Evolutionary conservation across 305 asterid genomes (phyloP).

Genomic region (Salvia sclarea): DNA sequence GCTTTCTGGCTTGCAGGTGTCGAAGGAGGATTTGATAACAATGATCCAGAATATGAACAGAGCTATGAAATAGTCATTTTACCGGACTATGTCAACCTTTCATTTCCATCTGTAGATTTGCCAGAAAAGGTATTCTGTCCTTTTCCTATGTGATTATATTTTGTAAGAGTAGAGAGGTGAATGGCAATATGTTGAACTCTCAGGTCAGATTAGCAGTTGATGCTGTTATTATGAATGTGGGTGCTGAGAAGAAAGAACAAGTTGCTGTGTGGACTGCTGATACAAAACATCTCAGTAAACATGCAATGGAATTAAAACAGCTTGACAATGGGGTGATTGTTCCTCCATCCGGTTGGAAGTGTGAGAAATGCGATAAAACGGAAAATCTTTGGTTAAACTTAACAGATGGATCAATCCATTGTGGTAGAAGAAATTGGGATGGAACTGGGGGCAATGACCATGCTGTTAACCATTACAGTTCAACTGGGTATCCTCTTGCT

Average conservation of each 20-base stretch:
- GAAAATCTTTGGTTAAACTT: constrained; percentile 96
- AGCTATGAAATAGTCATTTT: constrained; percentile 68
- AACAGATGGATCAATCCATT: constrained; percentile 88
- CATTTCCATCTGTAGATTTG: constrained; percentile 93
- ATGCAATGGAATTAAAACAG: constrained; percentile 80
- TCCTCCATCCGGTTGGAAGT: constrained; percentile 95
- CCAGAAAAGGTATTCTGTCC: constrained; percentile 75
- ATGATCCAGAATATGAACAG: constrained; percentile 75
- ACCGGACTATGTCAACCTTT: constrained; percentile 76
- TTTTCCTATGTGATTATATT: constrained; percentile 4
- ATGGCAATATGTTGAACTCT: constrained; percentile 26
- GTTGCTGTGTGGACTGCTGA: constrained; percentile 95
- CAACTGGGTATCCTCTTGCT: constrained; percentile 77
- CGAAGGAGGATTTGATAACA: constrained; percentile 90
- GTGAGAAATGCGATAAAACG: constrained; percentile 87
- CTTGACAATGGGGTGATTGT: constrained; percentile 80
- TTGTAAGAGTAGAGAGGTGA: constrained; percentile 19
- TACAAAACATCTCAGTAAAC: constrained; percentile 66
- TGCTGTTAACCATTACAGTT: constrained; percentile 77
- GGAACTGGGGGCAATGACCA: constrained; percentile 97
- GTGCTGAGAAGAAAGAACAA: constrained; percentile 94
- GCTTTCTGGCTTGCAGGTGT: constrained; percentile 54
- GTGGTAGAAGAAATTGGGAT: constrained; percentile 93
- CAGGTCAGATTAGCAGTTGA: constrained; percentile 97
- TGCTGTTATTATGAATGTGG: constrained; percentile 72